These are phyloP conservation scores for Multifurca ochricompacta DNA, from an alignment of 768 basidiomycete species.

Conservation along the genomic window DNA sequence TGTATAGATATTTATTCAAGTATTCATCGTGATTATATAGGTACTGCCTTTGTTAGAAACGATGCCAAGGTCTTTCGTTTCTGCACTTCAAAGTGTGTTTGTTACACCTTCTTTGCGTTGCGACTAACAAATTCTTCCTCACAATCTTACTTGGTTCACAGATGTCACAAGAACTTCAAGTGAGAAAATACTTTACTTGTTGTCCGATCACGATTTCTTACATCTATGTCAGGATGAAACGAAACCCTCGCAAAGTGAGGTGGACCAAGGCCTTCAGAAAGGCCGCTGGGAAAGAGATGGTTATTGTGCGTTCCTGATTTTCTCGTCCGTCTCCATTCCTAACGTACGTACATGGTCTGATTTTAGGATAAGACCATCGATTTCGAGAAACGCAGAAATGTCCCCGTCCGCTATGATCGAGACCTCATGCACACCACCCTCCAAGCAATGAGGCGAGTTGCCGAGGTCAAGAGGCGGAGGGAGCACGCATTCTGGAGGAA, in stretches of 20 bases:
- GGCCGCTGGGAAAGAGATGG: constrained; percentile 99
- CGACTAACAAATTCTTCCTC: constrained; percentile 11
- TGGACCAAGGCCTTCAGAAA: constrained; percentile 99
- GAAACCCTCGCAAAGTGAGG: constrained; percentile 95
- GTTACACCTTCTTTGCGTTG: constrained; percentile 22
- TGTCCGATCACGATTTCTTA: background rate
- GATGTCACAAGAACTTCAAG: constrained; percentile 99
- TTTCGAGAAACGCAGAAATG: constrained; percentile 97
- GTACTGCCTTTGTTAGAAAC: constrained; percentile 94
- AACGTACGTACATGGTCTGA: background rate
- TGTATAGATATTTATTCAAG: background rate
- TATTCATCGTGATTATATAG: constrained; percentile 31
- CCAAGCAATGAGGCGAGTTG: constrained; percentile 92
- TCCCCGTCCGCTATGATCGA: constrained; percentile 95
- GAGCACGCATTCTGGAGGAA: constrained; percentile 97
- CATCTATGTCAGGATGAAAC: constrained; percentile 73
- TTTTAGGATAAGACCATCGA: constrained; percentile 92
- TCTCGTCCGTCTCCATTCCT: constrained; percentile 1
- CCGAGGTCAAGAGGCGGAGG: constrained; percentile 83
- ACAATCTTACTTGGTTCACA: constrained; percentile 26
- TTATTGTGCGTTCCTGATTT: constrained; percentile 55
- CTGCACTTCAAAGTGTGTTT: constrained; percentile 87
- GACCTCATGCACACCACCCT: constrained; percentile 88
- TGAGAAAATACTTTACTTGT: constrained; percentile 29
- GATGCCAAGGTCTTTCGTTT: constrained; percentile 98